A percentile compares a stretch with the other conserved stretches of the same genome.
Evolutionary conservation across 2,329 filamentous ascomycete genomes (phyloP).

Genomic region (Domatiomyces catenatus): DNA sequence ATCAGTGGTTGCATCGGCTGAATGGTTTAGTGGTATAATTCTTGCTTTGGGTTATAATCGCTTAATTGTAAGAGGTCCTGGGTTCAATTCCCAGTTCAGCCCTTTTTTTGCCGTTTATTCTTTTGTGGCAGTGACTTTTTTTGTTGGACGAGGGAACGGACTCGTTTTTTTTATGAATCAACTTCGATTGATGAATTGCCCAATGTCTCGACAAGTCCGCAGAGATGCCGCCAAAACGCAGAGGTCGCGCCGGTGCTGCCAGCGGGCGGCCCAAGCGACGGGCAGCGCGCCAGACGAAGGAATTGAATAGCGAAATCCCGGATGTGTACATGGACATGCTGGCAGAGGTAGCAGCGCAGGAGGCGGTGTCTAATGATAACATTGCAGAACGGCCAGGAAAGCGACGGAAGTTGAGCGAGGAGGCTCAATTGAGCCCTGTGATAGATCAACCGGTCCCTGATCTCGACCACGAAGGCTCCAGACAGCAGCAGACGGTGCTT

Average conservation of each 20-base stretch:
- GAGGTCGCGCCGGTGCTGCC: background rate
- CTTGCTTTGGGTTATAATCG: constrained; percentile 15
- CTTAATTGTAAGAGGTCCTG: constrained; percentile 18
- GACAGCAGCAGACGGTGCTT: constrained; percentile 24
- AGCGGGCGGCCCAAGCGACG: constrained; percentile 7
- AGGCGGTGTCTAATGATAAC: constrained; percentile 22
- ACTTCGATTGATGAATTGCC: background rate
- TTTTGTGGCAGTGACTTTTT: background rate
- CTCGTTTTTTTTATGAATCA: background rate
- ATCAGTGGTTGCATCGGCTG: constrained; percentile 3
- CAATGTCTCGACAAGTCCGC: background rate
- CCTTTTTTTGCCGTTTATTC: constrained; percentile 4
- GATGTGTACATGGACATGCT: constrained; percentile 29
- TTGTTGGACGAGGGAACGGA: too few species aligned
- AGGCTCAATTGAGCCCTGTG: constrained; percentile 5
- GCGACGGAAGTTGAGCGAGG: constrained; percentile 23
- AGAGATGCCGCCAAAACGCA: background rate
- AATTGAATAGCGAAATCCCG: constrained; percentile 20
- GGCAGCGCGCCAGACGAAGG: constrained; percentile 8
- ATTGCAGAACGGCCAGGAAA: constrained; percentile 22
- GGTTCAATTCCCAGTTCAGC: constrained; percentile 19
- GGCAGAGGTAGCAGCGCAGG: constrained; percentile 17
- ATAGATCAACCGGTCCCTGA: background rate
- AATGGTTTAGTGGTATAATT: constrained; percentile 18
- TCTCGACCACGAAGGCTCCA: constrained; percentile 10